Evolutionary conservation across 164 flowering plant species (phyloP).

Genomic region (Echeveria elegans): DNA sequence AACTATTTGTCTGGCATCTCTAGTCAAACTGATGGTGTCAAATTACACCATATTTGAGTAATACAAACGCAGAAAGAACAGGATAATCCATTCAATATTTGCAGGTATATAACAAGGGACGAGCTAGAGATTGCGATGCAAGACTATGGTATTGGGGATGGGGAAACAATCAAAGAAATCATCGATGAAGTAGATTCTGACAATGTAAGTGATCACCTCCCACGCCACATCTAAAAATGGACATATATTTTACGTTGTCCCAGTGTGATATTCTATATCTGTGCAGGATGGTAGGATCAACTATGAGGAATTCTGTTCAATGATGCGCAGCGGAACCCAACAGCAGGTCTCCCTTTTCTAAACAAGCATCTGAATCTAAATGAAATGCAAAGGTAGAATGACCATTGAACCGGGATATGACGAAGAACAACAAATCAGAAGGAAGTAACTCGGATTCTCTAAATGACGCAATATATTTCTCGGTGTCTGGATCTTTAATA

Average conservation of each 20-base stretch:
- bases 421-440: not conserved
- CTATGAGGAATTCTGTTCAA: conserved; percentile 63
- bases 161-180: conserved; percentile 55
- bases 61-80: not conserved
- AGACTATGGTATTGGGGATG: conserved; percentile 76
- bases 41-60: not conserved
- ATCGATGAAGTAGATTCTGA: conserved; percentile 83
- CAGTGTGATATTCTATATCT: not conserved
- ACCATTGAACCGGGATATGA: not conserved
- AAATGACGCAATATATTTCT: not conserved
- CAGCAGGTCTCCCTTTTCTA: conserved; percentile 46
- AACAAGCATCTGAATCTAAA: not conserved
- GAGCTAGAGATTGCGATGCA: conserved; percentile 74
- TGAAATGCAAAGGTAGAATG: not conserved
- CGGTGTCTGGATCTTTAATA: not conserved
- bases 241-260: not conserved
- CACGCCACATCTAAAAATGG: not conserved
- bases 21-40: not conserved
- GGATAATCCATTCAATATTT: not conserved
- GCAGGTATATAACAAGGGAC: conserved; percentile 71
- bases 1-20: not conserved
- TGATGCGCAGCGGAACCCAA: conserved; percentile 76
- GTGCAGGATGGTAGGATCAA: conserved; percentile 79
- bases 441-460: not conserved
- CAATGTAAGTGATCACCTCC: conserved; percentile 41